Conservation (phyloP, 306 rosid genomes). For the Oemleria cerasiformis region DNA sequence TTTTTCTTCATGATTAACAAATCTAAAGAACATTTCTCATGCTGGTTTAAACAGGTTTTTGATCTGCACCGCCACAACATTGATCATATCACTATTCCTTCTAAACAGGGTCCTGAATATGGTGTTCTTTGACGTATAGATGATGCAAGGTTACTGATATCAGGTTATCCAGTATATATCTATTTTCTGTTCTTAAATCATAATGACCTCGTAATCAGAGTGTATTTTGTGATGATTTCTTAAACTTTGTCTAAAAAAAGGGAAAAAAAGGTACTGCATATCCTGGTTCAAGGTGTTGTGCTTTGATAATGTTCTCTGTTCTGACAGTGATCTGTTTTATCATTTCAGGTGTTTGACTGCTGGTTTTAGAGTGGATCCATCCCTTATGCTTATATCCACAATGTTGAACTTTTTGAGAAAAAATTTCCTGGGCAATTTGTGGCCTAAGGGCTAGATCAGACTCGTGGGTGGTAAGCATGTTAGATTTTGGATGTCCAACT, state of each 20-base stretch:
- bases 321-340: constrained; percentile 18
- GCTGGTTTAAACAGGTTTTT: constrained; percentile 49
- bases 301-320: background rate
- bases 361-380: constrained; percentile 99
- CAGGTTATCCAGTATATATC: background rate
- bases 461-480: constrained; percentile 89
- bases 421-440: constrained; percentile 96
- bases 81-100: constrained; percentile 84
- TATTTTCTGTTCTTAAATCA: background rate
- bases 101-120: constrained; percentile 61
- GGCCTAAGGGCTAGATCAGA: constrained; percentile 95
- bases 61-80: constrained; percentile 97
- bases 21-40: constrained; percentile 16
- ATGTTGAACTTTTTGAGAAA: constrained; percentile 80
- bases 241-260: too few species aligned
- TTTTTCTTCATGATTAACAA: background rate
- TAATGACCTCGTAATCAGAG: background rate
- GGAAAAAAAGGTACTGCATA: too few species aligned
- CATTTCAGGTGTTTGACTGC: constrained; percentile 91
- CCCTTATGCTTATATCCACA: constrained; percentile 97
- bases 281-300: background rate
- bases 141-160: constrained; percentile 56
- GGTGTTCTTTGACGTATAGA: constrained; percentile 85
- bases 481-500: background rate
- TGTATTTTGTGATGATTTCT: too few species aligned